phyloP scores from a whole-genome alignment of 1,284 basidiomycete genomes.

The Malassezia arunalokei region DNA sequence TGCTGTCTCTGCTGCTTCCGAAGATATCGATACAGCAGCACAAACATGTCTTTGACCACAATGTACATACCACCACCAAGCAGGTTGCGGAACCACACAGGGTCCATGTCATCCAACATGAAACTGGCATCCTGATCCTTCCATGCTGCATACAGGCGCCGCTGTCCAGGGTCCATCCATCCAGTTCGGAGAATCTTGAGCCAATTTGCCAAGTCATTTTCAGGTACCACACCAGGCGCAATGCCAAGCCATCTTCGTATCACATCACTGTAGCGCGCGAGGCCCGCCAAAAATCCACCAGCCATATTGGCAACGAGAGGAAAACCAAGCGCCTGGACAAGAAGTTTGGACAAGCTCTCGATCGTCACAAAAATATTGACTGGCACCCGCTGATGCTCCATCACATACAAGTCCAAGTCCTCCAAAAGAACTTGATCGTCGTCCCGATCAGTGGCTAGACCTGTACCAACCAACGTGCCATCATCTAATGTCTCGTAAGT shows the following conservation, averaged over 20 bases:
- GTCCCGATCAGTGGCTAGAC: background rate
- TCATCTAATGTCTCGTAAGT: conserved; percentile 16
- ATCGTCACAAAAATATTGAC: conserved; percentile 28
- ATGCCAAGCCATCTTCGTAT: conserved; percentile 23
- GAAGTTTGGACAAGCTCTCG: conserved; percentile 23
- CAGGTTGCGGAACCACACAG: conserved; percentile 37
- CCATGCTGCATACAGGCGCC: background rate
- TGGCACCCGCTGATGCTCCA: conserved; percentile 10
- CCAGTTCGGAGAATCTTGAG: background rate
- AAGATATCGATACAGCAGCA: conserved; percentile 27
- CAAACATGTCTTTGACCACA: conserved; percentile 25
- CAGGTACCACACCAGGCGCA: conserved; percentile 1
- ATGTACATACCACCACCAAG: conserved; percentile 33
- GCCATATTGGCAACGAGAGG: conserved; percentile 29
- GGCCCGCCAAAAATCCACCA: conserved; percentile 24
- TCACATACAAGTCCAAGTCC: conserved; percentile 11
- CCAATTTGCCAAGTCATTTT: conserved; percentile 2
- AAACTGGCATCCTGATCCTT: background rate
- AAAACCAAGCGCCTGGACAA: conserved; percentile 28
- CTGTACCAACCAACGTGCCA: conserved; percentile 1
- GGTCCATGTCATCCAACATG: conserved; percentile 31
- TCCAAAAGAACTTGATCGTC: conserved; percentile 1
- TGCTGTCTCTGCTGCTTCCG: conserved; percentile 21
- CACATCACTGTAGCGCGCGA: conserved; percentile 12
- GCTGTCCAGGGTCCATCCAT: background rate